Evolutionary conservation across 1,284 basidiomycete species (phyloP).

Genomic region (Austroboletus rostrupii): DNA sequence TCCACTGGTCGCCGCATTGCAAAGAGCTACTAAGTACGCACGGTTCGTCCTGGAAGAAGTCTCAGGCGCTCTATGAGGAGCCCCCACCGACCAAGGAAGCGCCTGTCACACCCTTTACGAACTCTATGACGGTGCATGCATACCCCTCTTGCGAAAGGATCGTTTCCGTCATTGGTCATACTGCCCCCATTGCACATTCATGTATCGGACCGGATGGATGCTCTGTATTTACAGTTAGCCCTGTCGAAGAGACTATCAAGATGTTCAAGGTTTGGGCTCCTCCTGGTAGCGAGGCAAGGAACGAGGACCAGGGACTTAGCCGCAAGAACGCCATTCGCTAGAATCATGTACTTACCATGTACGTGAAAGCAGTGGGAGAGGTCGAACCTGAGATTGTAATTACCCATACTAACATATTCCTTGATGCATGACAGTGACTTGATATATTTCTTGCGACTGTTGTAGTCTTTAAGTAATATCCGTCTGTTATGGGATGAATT

Average conservation of each 20-base stretch:
- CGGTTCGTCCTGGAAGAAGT: constrained; percentile 45
- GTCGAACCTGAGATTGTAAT: neutral
- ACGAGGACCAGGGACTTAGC: constrained; percentile 22
- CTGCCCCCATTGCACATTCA: constrained; percentile 29
- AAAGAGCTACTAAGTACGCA: constrained; percentile 89
- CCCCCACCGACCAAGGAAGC: constrained; percentile 22
- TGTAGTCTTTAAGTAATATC: neutral
- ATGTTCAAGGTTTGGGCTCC: constrained; percentile 35
- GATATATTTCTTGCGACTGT: constrained; percentile 7
- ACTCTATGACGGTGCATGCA: constrained; percentile 54
- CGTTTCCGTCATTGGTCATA: constrained; percentile 31
- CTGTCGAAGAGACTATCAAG: constrained; percentile 38
- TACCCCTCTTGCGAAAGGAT: constrained; percentile 45
- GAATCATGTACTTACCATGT: constrained; percentile 2
- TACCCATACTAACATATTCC: constrained; percentile 3
- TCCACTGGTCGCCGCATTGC: constrained; percentile 83
- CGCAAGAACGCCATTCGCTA: constrained; percentile 28
- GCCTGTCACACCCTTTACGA: constrained; percentile 26
- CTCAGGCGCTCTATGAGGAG: constrained; percentile 17
- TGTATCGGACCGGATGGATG: constrained; percentile 34
- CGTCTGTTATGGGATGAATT: neutral
- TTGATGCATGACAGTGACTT: neutral
- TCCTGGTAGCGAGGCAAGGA: constrained; percentile 16
- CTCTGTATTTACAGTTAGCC: constrained; percentile 40
- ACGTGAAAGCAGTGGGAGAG: no score